These are phyloP conservation scores for Silene conica DNA, from an alignment of 148 eudicot genomes.

Conservation along the genomic window DNA sequence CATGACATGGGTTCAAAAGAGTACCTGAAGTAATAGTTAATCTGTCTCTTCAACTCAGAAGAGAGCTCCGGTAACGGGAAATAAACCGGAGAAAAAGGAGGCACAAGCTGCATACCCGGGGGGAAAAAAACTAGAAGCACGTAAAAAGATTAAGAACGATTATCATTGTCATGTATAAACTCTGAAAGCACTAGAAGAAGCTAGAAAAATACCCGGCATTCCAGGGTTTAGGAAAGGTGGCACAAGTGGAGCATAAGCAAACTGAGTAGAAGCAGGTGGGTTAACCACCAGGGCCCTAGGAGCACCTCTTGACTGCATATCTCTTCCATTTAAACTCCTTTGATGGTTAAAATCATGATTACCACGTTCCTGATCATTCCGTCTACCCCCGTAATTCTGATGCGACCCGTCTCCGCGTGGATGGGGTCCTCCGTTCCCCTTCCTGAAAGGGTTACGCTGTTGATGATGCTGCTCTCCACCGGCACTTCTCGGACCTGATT, in stretches of 20 bases:
- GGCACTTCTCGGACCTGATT: constrained; percentile 42
- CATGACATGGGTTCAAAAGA: neutral
- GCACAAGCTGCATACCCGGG: constrained; percentile 34
- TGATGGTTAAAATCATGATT: constrained; percentile 64
- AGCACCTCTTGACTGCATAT: constrained; percentile 44
- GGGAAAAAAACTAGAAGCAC: constrained; percentile 32
- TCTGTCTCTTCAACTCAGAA: constrained; percentile 55
- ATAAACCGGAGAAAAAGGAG: constrained; percentile 38
- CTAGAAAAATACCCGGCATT: constrained; percentile 36
- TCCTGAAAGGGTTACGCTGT: constrained; percentile 50
- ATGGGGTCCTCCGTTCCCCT: constrained; percentile 51
- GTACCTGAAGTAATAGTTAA: constrained; percentile 89
- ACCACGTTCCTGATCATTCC: constrained; percentile 56
- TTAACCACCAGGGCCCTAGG: constrained; percentile 43
- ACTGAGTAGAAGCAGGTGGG: constrained; percentile 37
- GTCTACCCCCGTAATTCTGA: constrained; percentile 50
- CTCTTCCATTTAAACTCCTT: constrained; percentile 60
- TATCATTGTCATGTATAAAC: neutral
- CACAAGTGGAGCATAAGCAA: constrained; percentile 38
- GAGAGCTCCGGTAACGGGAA: constrained; percentile 37
- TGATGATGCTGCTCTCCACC: constrained; percentile 56
- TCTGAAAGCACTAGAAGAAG: neutral
- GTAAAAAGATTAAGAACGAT: constrained; percentile 35
- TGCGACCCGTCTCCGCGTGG: constrained; percentile 72
- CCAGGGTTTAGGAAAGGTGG: constrained; percentile 33